Conservation (phyloP, 306 rosid species). For the Dalbergia oliveri region DNA sequence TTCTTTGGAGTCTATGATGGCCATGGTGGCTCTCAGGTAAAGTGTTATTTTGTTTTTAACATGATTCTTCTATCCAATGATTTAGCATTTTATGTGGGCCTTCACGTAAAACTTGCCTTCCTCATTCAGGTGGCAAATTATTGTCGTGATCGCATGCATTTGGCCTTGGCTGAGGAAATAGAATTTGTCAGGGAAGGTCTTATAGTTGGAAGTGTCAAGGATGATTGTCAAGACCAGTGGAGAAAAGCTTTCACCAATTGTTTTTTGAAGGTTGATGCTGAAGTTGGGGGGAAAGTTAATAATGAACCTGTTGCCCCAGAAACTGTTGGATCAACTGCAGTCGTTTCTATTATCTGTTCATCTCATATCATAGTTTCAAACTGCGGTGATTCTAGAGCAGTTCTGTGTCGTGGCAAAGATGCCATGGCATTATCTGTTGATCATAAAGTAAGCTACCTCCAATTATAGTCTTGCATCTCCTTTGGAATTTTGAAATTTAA, state of each 20-base stretch:
- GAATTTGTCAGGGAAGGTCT: conserved; percentile 63
- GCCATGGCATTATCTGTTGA: conserved; percentile 82
- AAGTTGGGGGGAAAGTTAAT: conserved; percentile 73
- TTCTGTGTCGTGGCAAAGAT: conserved; percentile 87
- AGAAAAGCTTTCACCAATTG: conserved; percentile 69
- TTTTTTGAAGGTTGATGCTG: conserved; percentile 79
- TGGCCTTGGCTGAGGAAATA: conserved; percentile 88
- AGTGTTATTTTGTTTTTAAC: background rate
- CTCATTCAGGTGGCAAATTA: conserved; percentile 78
- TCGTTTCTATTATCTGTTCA: conserved; percentile 77
- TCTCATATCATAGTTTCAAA: conserved; percentile 89
- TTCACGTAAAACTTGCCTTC: conserved; percentile 37
- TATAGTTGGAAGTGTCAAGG: conserved; percentile 49
- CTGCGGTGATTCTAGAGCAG: conserved; percentile 95
- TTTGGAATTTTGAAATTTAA: background rate
- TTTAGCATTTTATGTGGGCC: background rate
- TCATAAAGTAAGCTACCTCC: conserved; percentile 71
- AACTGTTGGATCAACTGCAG: conserved; percentile 94
- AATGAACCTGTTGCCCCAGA: conserved; percentile 80
- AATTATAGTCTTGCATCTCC: conserved; percentile 28
- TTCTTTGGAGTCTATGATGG: conserved; percentile 94
- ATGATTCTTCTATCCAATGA: conserved; percentile 17
- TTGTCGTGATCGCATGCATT: conserved; percentile 80
- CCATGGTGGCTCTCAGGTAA: conserved; percentile 92
- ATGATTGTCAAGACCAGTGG: conserved; percentile 80